Evolutionary conservation across 75 land plant species (phyloP), one percentile per base, ranked within the genome.

Genomic region (Isoetes taiwanensis): DNA sequence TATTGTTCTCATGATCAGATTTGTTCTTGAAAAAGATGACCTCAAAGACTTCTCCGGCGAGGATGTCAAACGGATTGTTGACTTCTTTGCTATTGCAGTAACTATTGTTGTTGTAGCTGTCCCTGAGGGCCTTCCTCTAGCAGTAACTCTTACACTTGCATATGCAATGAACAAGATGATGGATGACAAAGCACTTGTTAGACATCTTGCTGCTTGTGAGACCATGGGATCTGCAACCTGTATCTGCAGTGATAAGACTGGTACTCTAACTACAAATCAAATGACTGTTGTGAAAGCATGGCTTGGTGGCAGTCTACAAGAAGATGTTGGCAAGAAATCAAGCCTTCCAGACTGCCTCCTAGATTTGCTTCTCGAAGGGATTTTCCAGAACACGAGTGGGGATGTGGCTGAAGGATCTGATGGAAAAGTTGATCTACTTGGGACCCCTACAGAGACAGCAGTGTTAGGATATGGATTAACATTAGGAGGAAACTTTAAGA

Each of bases 91-190:
- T 14, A 69, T 76, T 57, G 80, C 88, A n/a, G 93, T 86, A 5
- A 86, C 93, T 5, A 86, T 86, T 68, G 78, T 86, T 28, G 93
- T 86, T 56, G 97, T 90, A 56, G 97, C 97, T 25, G 93, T 90
- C 37, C 97, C 97, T n/a, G 97, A 90, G 61, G 97, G 97, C 19
- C 65, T 90, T n/a, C 97, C 97, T 27, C 64, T 90, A 38, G 97
- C 97, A 54, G 97, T 90, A 32, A 90, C 97, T 3, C 58, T 90
- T 55, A 86, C 91, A 55, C 84, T 90, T 69, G 97, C 97, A 0
- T 90, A 80, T 74, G 93, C 97, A 1, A 90, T 90, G 97, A 86
- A 80, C 62, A 83, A 90, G 66, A 90, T 90, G 97, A 90, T 90
- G 97, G 80, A 83, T 43, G 97, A 90, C 37, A 86, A 78, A 43